A percentile compares a stretch with the other conserved stretches of the same genome.
phyloP scores from a whole-genome alignment of 257 asterid genomes.

The Penstemon newberryi region DNA sequence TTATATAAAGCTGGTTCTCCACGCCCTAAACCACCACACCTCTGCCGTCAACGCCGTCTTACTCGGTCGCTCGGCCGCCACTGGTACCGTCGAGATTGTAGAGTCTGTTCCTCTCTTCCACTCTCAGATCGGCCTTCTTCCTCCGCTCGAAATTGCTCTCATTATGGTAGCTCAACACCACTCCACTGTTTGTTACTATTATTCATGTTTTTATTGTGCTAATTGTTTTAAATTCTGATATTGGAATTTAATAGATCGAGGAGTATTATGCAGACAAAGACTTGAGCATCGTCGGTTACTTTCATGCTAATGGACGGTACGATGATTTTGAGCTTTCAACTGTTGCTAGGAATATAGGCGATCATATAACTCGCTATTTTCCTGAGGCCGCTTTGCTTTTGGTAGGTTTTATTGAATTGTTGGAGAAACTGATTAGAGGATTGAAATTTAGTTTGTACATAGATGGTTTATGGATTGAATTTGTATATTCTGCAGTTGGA shows the following conservation, averaged over 20 bases:
- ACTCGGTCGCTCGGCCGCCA: slow-evolving; percentile 67
- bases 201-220: neutral
- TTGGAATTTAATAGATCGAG: slow-evolving; percentile 58
- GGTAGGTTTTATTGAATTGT: slow-evolving; percentile 47
- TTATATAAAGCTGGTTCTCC: slow-evolving; percentile 89
- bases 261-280: slow-evolving; percentile 80
- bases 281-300: slow-evolving; percentile 82
- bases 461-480: slow-evolving; percentile 9
- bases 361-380: slow-evolving; percentile 76
- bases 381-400: slow-evolving; percentile 89
- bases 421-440: neutral
- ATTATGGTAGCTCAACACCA: slow-evolving; percentile 50
- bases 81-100: slow-evolving; percentile 62
- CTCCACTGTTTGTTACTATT: neutral
- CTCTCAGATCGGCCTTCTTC: slow-evolving; percentile 88
- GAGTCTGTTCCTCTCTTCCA: slow-evolving; percentile 95
- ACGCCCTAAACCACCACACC: slow-evolving; percentile 81
- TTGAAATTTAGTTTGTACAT: slow-evolving; percentile 3
- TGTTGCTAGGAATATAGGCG: slow-evolving; percentile 89
- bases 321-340: slow-evolving; percentile 73
- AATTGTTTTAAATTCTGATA: neutral
- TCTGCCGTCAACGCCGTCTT: slow-evolving; percentile 88
- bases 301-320: slow-evolving; percentile 89
- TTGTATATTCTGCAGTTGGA: slow-evolving; percentile 52
- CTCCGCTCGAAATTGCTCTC: slow-evolving; percentile 92